Conservation (phyloP, 768 basidiomycete genomes). For the Ephemerocybe angulata region DNA sequence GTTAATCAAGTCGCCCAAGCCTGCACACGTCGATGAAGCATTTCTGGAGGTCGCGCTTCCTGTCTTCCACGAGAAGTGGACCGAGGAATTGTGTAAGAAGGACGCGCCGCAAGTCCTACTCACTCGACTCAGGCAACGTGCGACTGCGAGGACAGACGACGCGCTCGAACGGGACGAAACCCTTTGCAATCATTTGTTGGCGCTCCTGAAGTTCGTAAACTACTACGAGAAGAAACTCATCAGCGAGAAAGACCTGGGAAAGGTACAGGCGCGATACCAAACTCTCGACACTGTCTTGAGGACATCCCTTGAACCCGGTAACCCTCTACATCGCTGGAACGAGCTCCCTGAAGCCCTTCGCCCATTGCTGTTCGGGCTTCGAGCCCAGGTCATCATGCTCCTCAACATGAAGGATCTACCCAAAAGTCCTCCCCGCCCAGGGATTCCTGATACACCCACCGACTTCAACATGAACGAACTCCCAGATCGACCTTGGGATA, state of each 20-base stretch:
- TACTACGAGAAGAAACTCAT: neutral
- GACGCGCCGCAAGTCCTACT: neutral
- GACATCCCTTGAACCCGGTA: neutral
- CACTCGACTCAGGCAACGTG: neutral
- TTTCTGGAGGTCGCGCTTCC: neutral
- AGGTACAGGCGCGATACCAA: neutral
- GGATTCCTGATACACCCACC: neutral
- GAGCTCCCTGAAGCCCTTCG: neutral
- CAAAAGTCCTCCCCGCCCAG: neutral
- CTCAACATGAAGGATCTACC: neutral
- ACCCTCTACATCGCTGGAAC: neutral
- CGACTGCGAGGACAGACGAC: neutral
- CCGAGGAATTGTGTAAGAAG: neutral
- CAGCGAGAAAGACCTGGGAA: neutral
- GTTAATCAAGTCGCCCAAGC: slow-evolving; percentile 6
- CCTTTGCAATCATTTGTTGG: neutral
- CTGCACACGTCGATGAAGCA: slow-evolving; percentile 5
- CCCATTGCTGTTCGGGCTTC: neutral
- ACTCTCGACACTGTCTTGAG: neutral
- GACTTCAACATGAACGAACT: slow-evolving; percentile 1
- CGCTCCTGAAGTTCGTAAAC: neutral
- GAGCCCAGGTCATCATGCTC: neutral
- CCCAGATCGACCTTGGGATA: slow-evolving; percentile 4
- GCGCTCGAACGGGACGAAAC: neutral
- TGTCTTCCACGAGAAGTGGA: neutral